Evolutionary conservation across 768 basidiomycete species (phyloP).

Genomic region (Naematelia aurantialba): DNA sequence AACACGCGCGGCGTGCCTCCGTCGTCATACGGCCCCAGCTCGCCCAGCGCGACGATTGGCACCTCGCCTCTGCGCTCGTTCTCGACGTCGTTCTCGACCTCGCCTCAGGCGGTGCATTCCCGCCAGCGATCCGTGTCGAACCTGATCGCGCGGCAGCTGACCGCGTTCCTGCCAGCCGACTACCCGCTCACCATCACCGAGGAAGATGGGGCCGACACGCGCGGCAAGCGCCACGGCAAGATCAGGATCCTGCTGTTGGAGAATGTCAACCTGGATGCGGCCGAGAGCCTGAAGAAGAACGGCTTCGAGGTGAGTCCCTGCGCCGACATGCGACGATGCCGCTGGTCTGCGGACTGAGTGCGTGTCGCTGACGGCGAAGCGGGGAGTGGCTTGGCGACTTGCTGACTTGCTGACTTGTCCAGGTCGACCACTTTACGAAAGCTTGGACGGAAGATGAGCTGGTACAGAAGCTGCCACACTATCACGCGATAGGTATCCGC

Average conservation of each 20-base stretch:
- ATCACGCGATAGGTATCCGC: slow-evolving; percentile 93
- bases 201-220: slow-evolving; percentile 18
- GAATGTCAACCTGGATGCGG: slow-evolving; percentile 90
- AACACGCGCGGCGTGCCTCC: slow-evolving; percentile 43
- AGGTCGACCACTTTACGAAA: slow-evolving; percentile 81
- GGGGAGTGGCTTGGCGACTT: neutral
- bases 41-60: slow-evolving; percentile 21
- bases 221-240: slow-evolving; percentile 60
- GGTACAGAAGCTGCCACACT: slow-evolving; percentile 66
- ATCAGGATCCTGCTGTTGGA: slow-evolving; percentile 82
- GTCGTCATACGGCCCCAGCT: slow-evolving; percentile 39
- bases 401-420: slow-evolving; percentile 36
- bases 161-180: slow-evolving; percentile 40
- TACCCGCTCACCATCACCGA: slow-evolving; percentile 25
- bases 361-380: neutral
- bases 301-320: slow-evolving; percentile 59
- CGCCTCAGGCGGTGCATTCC: slow-evolving; percentile 2
- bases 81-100: slow-evolving; percentile 27
- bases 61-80: slow-evolving; percentile 31
- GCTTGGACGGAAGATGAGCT: slow-evolving; percentile 93
- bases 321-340: neutral
- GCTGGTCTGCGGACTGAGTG: neutral
- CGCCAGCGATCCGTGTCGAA: slow-evolving; percentile 3
- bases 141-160: slow-evolving; percentile 31
- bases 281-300: slow-evolving; percentile 68